phyloP scores from a whole-genome alignment of 768 basidiomycete genomes.

The Kondoa subrosea region DNA sequence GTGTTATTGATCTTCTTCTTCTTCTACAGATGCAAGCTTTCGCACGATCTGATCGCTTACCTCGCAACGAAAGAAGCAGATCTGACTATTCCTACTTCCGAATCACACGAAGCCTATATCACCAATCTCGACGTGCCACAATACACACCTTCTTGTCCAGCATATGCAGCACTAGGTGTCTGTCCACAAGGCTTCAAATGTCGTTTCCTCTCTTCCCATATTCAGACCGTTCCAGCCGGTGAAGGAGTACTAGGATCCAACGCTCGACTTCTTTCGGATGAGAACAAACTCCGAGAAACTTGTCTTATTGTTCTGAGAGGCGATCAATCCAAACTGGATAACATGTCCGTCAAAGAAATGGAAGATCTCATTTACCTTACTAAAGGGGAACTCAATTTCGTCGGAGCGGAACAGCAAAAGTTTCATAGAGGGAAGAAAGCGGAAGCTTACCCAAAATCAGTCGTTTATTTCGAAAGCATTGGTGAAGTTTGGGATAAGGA shows the following conservation, averaged over 20 bases:
- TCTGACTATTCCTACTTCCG: background rate
- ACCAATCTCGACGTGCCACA: background rate
- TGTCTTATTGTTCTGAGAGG: background rate
- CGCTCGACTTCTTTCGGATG: slow-evolving; percentile 40
- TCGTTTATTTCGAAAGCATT: slow-evolving; percentile 11
- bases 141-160: slow-evolving; percentile 40
- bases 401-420: background rate
- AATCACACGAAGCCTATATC: background rate
- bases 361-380: slow-evolving; percentile 9
- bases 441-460: slow-evolving; percentile 7
- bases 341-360: slow-evolving; percentile 7
- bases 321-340: background rate
- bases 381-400: slow-evolving; percentile 16
- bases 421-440: background rate
- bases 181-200: slow-evolving; percentile 81
- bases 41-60: slow-evolving; percentile 12
- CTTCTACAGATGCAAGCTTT: slow-evolving; percentile 9
- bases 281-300: slow-evolving; percentile 38
- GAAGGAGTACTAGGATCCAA: slow-evolving; percentile 23
- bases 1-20: background rate
- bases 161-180: slow-evolving; percentile 50
- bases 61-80: slow-evolving; percentile 5
- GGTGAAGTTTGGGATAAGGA: slow-evolving; percentile 11
- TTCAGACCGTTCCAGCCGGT: slow-evolving; percentile 39
- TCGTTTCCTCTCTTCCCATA: slow-evolving; percentile 69